Evolutionary conservation across 768 basidiomycete genomes (phyloP), one percentile per base, ranked within the genome.

Genomic region (Boletus bicolor): DNA sequence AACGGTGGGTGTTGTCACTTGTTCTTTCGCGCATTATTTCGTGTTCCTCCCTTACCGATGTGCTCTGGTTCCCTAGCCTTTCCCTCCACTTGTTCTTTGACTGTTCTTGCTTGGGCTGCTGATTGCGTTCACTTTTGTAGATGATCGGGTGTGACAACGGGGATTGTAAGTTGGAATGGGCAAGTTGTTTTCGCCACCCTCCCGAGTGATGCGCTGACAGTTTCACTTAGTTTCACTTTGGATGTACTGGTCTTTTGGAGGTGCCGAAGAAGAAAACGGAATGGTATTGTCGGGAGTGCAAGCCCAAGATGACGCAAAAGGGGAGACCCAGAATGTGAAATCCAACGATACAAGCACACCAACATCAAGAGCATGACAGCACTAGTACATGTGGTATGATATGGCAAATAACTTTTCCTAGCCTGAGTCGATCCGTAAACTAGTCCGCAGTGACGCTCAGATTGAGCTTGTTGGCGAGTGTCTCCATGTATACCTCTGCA

Each of bases 101-200:
- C 5, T 30, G 19, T 46, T 26, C 58, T 60, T 34, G 45, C 35
- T 41, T 11, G 48, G 32, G 42, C 42, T 30, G 28, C 4, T 49
- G 42, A 19, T 61, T 44, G 21, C 34, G 24, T 41, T 26, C 19
- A 21, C 26, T n/a, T 42, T 39, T 26, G 42, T 44, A 89, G 87
- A 93, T 96, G 93, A 86, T 96, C 58, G 93, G 77, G 15, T 96
- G 93, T 64, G 93, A 96, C 66, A 80, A 81, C 59, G 72, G 76
- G 42, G 73, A 77, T 15, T 96, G 93, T 68, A 75, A 79, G 59
- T 75, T 77, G 38, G 90, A 93, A 85, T 96, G 93, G 93, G 93
- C 89, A 64, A 68, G 89, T 77, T 42, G 32, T 35, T 8, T 48
- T 48, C 15, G 17, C 28, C 30, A 0, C 19, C 35, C 9, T n/a